Conservation (phyloP, 495 filamentous ascomycete genomes). For the Trypethelium eluteriae region DNA sequence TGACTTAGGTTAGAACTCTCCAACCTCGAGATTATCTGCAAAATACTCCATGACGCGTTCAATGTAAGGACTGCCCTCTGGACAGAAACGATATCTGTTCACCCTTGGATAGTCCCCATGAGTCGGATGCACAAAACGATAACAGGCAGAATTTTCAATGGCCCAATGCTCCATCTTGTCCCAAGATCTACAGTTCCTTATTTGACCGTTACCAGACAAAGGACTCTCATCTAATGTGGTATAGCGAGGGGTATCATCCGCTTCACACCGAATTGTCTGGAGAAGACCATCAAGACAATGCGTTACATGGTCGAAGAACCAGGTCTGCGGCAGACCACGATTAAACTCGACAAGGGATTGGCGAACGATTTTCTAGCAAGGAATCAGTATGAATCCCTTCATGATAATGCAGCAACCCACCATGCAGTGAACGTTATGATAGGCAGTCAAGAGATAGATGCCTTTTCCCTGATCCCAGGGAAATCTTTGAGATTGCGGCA, state of each 20-base stretch:
- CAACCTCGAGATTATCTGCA: background rate
- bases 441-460: background rate
- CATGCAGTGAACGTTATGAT: background rate
- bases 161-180: background rate
- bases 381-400: background rate
- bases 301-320: background rate
- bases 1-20: background rate
- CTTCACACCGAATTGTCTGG: constrained; percentile 17
- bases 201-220: background rate
- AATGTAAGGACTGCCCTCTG: background rate
- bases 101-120: background rate
- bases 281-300: constrained; percentile 23
- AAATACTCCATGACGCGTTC: background rate
- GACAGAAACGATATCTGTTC: background rate
- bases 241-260: constrained; percentile 15
- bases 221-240: background rate
- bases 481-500: background rate
- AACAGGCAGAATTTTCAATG: background rate
- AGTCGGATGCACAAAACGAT: background rate
- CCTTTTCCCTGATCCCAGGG: background rate
- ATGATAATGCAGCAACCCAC: background rate
- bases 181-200: background rate
- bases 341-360: background rate
- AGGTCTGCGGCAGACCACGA: background rate
- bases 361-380: background rate